A percentile compares a stretch with the other conserved stretches of the same genome.
phyloP scores from a whole-genome alignment of 495 filamentous ascomycete species.

The Tuber borchii region DNA sequence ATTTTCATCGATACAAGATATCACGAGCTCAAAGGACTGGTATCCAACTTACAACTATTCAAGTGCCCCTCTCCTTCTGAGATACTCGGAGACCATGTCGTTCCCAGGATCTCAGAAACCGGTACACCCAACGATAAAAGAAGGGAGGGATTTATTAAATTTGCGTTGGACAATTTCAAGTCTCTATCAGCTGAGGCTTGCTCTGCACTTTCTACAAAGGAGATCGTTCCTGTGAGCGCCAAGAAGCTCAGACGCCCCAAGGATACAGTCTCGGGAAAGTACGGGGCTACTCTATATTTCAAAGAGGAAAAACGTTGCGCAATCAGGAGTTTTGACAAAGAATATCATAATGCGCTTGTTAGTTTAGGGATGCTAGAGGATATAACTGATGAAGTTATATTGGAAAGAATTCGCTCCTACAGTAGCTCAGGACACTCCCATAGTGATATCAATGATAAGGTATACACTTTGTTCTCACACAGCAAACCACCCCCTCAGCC shows the following conservation, averaged over 20 bases:
- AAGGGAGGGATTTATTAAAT: slow-evolving; percentile 16
- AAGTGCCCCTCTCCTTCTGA: slow-evolving; percentile 13
- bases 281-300: slow-evolving; percentile 24
- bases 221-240: slow-evolving; percentile 36
- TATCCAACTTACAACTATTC: slow-evolving; percentile 13
- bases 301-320: slow-evolving; percentile 26
- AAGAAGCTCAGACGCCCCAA: slow-evolving; percentile 12
- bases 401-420: slow-evolving; percentile 30
- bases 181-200: slow-evolving; percentile 6
- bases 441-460: slow-evolving; percentile 9
- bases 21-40: slow-evolving; percentile 7
- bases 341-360: slow-evolving; percentile 6
- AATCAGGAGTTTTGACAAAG: slow-evolving; percentile 1
- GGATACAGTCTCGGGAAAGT: slow-evolving; percentile 10
- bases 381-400: slow-evolving; percentile 11
- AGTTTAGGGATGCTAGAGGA: slow-evolving; percentile 18
- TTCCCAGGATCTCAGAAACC: slow-evolving; percentile 14
- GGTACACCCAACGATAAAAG: slow-evolving; percentile 13
- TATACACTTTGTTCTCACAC: slow-evolving; percentile 5
- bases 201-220: slow-evolving; percentile 13
- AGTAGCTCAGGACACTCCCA: slow-evolving; percentile 7
- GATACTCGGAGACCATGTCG: slow-evolving; percentile 28
- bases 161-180: slow-evolving; percentile 10
- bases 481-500: slow-evolving; percentile 1
- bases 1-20: slow-evolving; percentile 31